phyloP scores from a whole-genome alignment of 2,329 filamentous ascomycete species.

The Fusarium burgessii region DNA sequence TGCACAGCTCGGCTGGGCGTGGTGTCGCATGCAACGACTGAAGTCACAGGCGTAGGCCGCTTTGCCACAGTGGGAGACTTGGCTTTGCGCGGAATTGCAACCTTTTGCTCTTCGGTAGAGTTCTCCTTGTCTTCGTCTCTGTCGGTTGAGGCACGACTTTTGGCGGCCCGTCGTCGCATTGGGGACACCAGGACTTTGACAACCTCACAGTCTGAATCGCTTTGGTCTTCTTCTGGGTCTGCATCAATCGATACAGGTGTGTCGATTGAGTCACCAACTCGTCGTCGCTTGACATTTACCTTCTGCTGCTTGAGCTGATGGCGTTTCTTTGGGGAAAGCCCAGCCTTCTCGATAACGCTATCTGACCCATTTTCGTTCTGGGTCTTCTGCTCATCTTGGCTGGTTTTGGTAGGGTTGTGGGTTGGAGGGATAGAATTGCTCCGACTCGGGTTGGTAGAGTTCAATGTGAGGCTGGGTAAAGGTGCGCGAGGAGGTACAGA shows the following conservation, averaged over 20 bases:
- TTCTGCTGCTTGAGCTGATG: not conserved
- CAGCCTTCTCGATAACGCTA: constrained; percentile 34
- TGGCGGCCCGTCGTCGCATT: not conserved
- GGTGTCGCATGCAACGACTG: not conserved
- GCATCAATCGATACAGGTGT: not conserved
- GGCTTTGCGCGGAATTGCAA: not conserved
- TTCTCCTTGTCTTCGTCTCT: constrained; percentile 12
- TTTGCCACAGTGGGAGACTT: not conserved
- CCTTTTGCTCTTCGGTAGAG: constrained; percentile 3
- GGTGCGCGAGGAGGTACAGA: not conserved
- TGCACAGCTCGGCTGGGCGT: not conserved
- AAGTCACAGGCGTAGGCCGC: not conserved
- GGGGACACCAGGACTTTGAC: constrained; percentile 7
- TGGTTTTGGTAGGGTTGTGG: not conserved
- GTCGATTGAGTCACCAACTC: constrained; percentile 1
- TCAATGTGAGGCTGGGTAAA: not conserved
- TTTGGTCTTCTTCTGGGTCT: not conserved
- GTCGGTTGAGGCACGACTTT: not conserved
- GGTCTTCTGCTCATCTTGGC: not conserved
- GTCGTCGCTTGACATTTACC: constrained; percentile 27
- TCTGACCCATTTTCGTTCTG: constrained; percentile 26
- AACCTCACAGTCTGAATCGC: constrained; percentile 21
- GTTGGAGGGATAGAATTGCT: not conserved
- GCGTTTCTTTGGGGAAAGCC: constrained; percentile 22
- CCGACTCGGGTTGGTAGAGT: not conserved